Conservation (phyloP, 2,329 filamentous ascomycete genomes). For the Hortaea werneckii region DNA sequence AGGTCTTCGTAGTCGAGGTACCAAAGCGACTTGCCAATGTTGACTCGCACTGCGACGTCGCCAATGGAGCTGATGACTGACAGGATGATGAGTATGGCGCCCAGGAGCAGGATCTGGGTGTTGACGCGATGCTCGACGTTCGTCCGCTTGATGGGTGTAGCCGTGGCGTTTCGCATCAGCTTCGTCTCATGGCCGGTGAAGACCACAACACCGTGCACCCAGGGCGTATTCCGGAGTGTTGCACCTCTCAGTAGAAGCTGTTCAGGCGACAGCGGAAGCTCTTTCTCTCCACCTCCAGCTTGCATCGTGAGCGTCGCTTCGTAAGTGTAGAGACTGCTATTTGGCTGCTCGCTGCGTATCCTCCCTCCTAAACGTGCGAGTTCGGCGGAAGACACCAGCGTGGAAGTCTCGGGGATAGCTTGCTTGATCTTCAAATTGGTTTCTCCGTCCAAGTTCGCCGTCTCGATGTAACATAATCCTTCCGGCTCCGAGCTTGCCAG, state of each 20-base stretch:
- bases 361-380: slow-evolving; percentile 76
- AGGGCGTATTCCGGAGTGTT: slow-evolving; percentile 89
- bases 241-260: slow-evolving; percentile 88
- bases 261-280: slow-evolving; percentile 79
- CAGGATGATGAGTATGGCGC: slow-evolving; percentile 70
- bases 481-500: slow-evolving; percentile 94
- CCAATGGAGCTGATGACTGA: slow-evolving; percentile 87
- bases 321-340: slow-evolving; percentile 96
- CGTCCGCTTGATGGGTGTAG: slow-evolving; percentile 93
- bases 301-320: slow-evolving; percentile 92
- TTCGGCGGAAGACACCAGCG: slow-evolving; percentile 77
- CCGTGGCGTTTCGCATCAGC: slow-evolving; percentile 95
- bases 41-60: slow-evolving; percentile 69
- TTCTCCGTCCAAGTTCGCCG: slow-evolving; percentile 92
- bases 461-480: slow-evolving; percentile 97
- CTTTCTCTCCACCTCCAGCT: slow-evolving; percentile 83
- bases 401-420: slow-evolving; percentile 81
- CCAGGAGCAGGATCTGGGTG: slow-evolving; percentile 79
- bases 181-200: slow-evolving; percentile 98
- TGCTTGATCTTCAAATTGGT: slow-evolving; percentile 99
- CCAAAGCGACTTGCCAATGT: slow-evolving; percentile 49
- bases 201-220: slow-evolving; percentile 92
- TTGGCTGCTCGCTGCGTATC: slow-evolving; percentile 89
- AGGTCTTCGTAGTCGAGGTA: slow-evolving; percentile 63
- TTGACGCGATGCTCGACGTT: slow-evolving; percentile 93